Base-by-base conservation (phyloP, 1,139 yeast species). In the Candida pseudoviswanathii region DNA sequence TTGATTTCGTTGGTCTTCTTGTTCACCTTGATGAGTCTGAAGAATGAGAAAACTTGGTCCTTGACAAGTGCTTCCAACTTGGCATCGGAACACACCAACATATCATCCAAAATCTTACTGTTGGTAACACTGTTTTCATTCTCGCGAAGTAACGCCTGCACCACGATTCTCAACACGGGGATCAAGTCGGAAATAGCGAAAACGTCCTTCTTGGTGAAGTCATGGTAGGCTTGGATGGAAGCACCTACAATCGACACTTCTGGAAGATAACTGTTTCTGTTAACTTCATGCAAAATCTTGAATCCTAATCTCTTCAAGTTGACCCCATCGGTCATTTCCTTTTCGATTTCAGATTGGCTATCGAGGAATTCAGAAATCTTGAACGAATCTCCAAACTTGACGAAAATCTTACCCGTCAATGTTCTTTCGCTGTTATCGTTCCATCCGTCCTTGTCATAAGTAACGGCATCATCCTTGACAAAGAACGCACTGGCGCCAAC, bases 251-350 rank as follows among this genome's bases (percentile, higher is more conserved):
- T 57, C 1, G 77, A 59, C n/a, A 73, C 59, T 44, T 70, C 71
- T 2, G 80, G 78, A 31, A 75, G 56, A 53, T 61, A 73, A 22
- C 70, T 60, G 24, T 64, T 64, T n/a, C 65, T 55, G 56, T 75
- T 75, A 45, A 75, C 61, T 45, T 73, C 74, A 53, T 75, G 80
- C 44, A 76, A 63, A 16, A 74, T 59, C 54, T 63, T 70, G 60
- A 73, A 75, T 0, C 80, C 80, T 50, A 76, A 62, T 52, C 72
- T 70, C 58, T 75, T 76, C 51, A 76, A 63, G 55, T 74, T 74
- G 24, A 71, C 64, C 24, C 49, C 49, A 27, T 48, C 51, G 9
- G 22, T n/a, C 21, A 39, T 22, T 36, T 42, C 49, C 36, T 32
- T 16, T 22, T 41, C 40, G 21, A 49, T 30, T n/a, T 33, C 30